These are phyloP conservation scores for Dictyostelium firmibasis DNA, from an alignment of 78 protist genomes.

Conservation along the genomic window DNA sequence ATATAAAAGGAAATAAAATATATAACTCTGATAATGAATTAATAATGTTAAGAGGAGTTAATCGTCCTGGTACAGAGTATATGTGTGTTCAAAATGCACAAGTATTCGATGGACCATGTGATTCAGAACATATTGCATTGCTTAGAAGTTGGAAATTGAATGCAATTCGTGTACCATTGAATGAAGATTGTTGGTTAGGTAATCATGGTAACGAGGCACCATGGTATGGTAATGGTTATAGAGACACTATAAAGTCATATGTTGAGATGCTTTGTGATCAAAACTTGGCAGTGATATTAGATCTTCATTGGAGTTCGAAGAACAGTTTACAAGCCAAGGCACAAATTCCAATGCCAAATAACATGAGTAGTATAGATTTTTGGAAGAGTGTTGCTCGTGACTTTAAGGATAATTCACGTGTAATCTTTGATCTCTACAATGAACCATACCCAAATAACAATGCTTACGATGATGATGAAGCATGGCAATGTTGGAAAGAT, in stretches of 20 bases:
- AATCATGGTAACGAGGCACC: constrained; percentile 1
- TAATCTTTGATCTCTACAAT: constrained; percentile 60
- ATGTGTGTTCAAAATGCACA: constrained; percentile 37
- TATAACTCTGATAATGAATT: neutral
- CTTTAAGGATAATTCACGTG: constrained; percentile 16
- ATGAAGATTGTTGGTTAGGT: constrained; percentile 77
- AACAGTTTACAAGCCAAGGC: neutral
- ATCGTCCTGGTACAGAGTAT: constrained; percentile 75
- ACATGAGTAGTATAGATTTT: neutral
- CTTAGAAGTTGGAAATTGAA: constrained; percentile 46
- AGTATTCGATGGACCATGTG: constrained; percentile 53
- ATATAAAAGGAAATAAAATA: constrained; percentile 13
- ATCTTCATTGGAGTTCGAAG: constrained; percentile 58
- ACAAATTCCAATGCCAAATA: constrained; percentile 73
- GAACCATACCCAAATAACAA: constrained; percentile 65
- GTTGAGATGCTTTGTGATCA: neutral
- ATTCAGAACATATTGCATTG: neutral
- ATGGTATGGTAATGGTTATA: constrained; percentile 28
- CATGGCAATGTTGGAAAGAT: constrained; percentile 76
- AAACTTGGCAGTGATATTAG: constrained; percentile 46
- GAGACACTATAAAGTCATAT: constrained; percentile 20
- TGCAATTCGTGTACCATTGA: constrained; percentile 54
- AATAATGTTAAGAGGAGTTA: constrained; percentile 27
- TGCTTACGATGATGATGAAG: constrained; percentile 22
- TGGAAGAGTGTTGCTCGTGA: constrained; percentile 41